Conservation (phyloP, 2,329 filamentous ascomycete species). For the Pseudogymnoascus sp. region DNA sequence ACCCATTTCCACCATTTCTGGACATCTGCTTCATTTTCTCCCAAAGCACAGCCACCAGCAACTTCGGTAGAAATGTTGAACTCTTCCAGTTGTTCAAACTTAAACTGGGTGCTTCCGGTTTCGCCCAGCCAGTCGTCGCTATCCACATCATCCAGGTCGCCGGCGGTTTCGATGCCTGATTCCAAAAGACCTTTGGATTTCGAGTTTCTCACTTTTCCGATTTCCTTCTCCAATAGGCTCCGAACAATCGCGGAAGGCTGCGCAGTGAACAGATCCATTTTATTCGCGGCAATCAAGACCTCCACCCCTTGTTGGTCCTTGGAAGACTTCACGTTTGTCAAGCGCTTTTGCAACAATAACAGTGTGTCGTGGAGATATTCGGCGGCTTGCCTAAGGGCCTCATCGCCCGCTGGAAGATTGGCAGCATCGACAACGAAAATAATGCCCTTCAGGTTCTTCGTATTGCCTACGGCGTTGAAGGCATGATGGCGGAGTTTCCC, state of each 20-base stretch:
- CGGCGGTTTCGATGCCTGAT: slow-evolving; percentile 63
- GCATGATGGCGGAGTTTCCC: slow-evolving; percentile 78
- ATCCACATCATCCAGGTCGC: slow-evolving; percentile 52
- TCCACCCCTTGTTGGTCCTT: slow-evolving; percentile 55
- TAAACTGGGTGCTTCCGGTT: slow-evolving; percentile 68
- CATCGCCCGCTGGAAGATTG: slow-evolving; percentile 46
- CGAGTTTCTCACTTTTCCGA: slow-evolving; percentile 67
- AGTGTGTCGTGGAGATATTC: slow-evolving; percentile 84
- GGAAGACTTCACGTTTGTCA: slow-evolving; percentile 46
- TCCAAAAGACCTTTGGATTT: slow-evolving; percentile 75
- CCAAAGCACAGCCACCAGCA: slow-evolving; percentile 60
- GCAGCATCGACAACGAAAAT: slow-evolving; percentile 87
- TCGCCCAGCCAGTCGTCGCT: slow-evolving; percentile 80
- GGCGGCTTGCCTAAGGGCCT: slow-evolving; percentile 62
- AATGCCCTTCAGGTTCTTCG: slow-evolving; percentile 56
- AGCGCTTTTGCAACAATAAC: slow-evolving; percentile 69
- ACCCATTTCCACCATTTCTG: slow-evolving; percentile 91
- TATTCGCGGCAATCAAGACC: slow-evolving; percentile 84
- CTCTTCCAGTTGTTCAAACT: slow-evolving; percentile 74
- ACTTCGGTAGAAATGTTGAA: slow-evolving; percentile 73
- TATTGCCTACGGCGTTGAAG: slow-evolving; percentile 40
- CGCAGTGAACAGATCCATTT: slow-evolving; percentile 90
- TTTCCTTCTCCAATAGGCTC: slow-evolving; percentile 67
- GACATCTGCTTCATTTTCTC: slow-evolving; percentile 58
- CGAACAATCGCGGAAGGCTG: slow-evolving; percentile 71